Conservation (phyloP, 73 alveolate species). For the Paramecium tetraurelia region DNA sequence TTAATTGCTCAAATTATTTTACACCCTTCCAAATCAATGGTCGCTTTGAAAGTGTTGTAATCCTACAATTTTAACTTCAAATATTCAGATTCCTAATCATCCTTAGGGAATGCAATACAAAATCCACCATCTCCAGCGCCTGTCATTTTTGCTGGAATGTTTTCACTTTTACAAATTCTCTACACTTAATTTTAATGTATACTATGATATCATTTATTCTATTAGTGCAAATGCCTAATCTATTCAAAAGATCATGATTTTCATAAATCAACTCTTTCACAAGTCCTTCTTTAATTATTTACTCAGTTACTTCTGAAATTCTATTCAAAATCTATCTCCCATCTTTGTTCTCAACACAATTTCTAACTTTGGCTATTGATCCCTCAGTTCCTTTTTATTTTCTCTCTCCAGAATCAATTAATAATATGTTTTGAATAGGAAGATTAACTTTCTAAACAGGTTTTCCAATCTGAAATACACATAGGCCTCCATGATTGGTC, state of each 20-base stretch:
- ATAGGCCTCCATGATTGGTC: not conserved
- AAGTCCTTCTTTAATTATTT: not conserved
- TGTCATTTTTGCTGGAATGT: slow-evolving; percentile 27
- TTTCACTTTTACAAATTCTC: not conserved
- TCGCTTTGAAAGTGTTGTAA: not conserved
- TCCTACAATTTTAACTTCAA: not conserved
- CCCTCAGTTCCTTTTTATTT: not conserved
- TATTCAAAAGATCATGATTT: slow-evolving; percentile 22
- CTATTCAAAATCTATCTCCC: not conserved
- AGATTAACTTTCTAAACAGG: not conserved
- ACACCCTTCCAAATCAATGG: not conserved
- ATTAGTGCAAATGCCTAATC: not conserved
- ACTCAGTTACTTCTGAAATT: not conserved
- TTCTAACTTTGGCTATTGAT: not conserved
- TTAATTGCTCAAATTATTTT: not conserved
- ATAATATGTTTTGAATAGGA: not conserved
- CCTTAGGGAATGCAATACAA: slow-evolving; percentile 13
- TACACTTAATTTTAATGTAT: not conserved
- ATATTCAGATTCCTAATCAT: not conserved
- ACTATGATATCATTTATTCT: not conserved
- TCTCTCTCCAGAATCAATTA: slow-evolving; percentile 24
- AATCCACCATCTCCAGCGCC: slow-evolving; percentile 54
- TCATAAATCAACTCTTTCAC: not conserved
- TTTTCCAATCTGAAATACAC: not conserved
- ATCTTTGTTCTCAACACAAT: not conserved